Base-by-base conservation (phyloP, 768 basidiomycete genomes). In the Saitozyma podzolica region DNA sequence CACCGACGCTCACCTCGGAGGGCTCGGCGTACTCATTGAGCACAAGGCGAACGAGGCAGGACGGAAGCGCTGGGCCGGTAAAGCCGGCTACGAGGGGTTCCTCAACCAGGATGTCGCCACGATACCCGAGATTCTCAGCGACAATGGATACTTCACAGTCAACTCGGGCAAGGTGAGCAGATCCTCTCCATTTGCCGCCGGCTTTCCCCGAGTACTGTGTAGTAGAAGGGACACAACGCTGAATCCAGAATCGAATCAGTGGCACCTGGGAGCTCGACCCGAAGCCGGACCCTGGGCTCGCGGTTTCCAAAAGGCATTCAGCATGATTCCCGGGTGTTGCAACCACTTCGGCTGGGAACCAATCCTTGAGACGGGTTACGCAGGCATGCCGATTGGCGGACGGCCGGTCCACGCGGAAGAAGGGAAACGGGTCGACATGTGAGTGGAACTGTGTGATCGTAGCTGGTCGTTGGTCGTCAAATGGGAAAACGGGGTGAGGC, bases 21-120 rank as follows among this genome's bases (percentile, higher is more conserved):
- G 9, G 3, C 9, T 8, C 42, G 68, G 69, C 9, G 71, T 68
- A 16, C 68, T 68, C 3, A 54, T 73, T 1, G 71, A 68, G 19
- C 71, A 73, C 42, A 73, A 69, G 71, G 71, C 71, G 10, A 68
- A 73, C 50, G 69, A 63, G 14, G 69, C 66, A 40, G 49, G 40
- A 9, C 60, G 68, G 11, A 68, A 73, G 29, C 58, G 60, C 13
- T 69, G 49, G 71, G 68, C 9, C 60, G 61, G 40, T 47, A 50
- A n/a, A 68, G 56, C 29, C 49, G 71, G 71, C 1, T 73, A 69
- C 52, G 71, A 73, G 56, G 71, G 71, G 10, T 62, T 73, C 56
- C 52, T 75, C 47, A 71, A 75, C 55, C 68, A 75, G 49, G 49
- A 49, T 9, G 50, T 65, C 17, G 73, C 69, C 19, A 63, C 73